phyloP scores from a whole-genome alignment of 2,329 filamentous ascomycete species.

The Aquanectria penicillioides region DNA sequence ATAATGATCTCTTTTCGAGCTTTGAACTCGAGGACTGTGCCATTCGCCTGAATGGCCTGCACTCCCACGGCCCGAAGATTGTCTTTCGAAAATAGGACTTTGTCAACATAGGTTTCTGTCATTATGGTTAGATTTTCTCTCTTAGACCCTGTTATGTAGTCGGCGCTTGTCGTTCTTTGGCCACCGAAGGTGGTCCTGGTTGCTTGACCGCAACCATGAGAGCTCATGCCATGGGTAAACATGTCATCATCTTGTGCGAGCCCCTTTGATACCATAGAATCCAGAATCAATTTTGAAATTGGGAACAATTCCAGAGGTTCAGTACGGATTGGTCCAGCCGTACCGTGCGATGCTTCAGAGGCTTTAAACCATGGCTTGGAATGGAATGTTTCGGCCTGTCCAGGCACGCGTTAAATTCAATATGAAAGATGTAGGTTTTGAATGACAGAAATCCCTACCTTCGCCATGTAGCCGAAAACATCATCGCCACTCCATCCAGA shows the following conservation, averaged over 20 bases:
- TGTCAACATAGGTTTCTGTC: conserved; percentile 61
- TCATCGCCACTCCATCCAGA: conserved; percentile 66
- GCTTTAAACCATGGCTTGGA: conserved; percentile 66
- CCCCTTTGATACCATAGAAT: conserved; percentile 65
- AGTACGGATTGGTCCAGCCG: conserved; percentile 61
- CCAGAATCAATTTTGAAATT: conserved; percentile 63
- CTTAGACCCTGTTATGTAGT: conserved; percentile 56
- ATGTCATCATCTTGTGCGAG: conserved; percentile 65
- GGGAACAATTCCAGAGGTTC: conserved; percentile 68
- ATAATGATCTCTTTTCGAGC: conserved; percentile 52
- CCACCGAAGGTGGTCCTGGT: conserved; percentile 63
- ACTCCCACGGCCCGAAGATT: conserved; percentile 58
- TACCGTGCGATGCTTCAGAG: conserved; percentile 58
- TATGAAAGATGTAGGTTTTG: neutral
- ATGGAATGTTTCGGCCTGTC: conserved; percentile 66
- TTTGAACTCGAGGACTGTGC: conserved; percentile 50
- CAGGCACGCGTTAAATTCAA: neutral
- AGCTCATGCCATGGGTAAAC: conserved; percentile 61
- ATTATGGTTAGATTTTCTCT: conserved; percentile 57
- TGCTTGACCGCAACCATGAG: conserved; percentile 66
- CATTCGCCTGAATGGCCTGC: conserved; percentile 51
- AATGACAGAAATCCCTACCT: too few species aligned
- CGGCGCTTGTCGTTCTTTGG: conserved; percentile 61
- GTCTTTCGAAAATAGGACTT: conserved; percentile 56
- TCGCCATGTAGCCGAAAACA: conserved; percentile 65